These are phyloP conservation scores for Backusella tarrabulga DNA, from an alignment of 192 early-diverging fungal genomes.

Conservation along the genomic window DNA sequence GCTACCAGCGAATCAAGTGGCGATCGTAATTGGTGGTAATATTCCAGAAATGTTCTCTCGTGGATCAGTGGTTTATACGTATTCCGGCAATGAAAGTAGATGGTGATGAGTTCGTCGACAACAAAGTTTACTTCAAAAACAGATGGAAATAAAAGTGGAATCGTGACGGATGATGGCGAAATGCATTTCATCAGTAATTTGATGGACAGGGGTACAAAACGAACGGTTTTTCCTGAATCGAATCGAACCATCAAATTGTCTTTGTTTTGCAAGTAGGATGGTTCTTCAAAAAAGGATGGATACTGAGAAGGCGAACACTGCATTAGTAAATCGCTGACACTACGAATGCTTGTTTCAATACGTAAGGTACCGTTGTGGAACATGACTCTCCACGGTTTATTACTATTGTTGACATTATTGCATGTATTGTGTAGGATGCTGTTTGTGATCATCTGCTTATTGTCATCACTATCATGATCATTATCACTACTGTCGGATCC, in stretches of 20 bases:
- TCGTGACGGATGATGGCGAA: background rate
- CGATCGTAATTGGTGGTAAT: background rate
- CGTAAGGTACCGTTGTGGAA: background rate
- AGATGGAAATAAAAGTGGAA: background rate
- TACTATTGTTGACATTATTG: background rate
- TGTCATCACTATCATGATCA: background rate
- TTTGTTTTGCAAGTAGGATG: background rate
- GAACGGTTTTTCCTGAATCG: background rate
- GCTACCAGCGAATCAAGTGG: background rate
- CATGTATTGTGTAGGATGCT: background rate
- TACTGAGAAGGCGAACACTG: background rate
- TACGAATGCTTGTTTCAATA: background rate
- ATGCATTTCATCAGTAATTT: background rate
- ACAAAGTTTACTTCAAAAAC: background rate
- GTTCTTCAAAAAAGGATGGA: background rate
- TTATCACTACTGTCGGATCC: background rate
- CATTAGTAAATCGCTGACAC: background rate
- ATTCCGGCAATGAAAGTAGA: background rate
- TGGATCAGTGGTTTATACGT: background rate
- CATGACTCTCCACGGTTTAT: background rate
- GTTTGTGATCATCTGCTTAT: background rate
- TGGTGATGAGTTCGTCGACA: background rate
- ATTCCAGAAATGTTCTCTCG: background rate
- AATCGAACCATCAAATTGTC: background rate
- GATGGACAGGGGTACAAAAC: background rate